phyloP scores from a whole-genome alignment of 306 rosid genomes.

The Quercus agrifolia region DNA sequence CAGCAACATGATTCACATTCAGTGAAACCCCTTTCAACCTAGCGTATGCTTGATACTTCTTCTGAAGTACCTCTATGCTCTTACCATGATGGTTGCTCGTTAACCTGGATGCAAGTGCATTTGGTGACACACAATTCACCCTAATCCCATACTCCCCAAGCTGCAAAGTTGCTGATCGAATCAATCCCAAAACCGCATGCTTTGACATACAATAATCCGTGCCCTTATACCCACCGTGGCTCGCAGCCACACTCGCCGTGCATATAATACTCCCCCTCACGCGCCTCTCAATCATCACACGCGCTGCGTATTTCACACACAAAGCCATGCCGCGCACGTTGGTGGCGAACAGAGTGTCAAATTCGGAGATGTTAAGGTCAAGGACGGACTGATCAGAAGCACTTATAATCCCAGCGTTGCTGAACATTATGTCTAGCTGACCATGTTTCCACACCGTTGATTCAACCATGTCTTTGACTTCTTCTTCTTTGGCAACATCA shows the following conservation, averaged over 20 bases:
- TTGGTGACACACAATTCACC: constrained; percentile 55
- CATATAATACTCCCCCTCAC: constrained; percentile 49
- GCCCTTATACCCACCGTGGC: accelerated
- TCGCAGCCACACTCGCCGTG: constrained; percentile 30
- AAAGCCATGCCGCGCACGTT: constrained; percentile 34
- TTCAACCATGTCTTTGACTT: constrained; percentile 34
- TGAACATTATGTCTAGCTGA: constrained; percentile 52
- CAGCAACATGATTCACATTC: constrained; percentile 34
- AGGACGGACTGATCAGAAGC: constrained; percentile 18
- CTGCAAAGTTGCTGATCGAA: constrained; percentile 40
- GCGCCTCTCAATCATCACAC: constrained; percentile 41
- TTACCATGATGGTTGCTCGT: background rate
- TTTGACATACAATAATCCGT: constrained; percentile 47
- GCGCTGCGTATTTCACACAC: constrained; percentile 51
- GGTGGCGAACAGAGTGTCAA: constrained; percentile 17
- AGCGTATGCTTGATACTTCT: background rate
- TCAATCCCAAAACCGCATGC: constrained; percentile 50
- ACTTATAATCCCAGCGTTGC: constrained; percentile 42
- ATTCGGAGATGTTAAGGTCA: constrained; percentile 34
- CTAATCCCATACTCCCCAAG: constrained; percentile 41
- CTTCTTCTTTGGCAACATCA: constrained; percentile 45
- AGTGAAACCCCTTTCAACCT: constrained; percentile 37
- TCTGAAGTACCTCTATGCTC: constrained; percentile 13
- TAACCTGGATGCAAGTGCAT: constrained; percentile 32
- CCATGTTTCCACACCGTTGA: constrained; percentile 34